These are phyloP conservation scores for Endothia cerciana DNA, from an alignment of 2,329 filamentous ascomycete genomes.

Conservation along the genomic window DNA sequence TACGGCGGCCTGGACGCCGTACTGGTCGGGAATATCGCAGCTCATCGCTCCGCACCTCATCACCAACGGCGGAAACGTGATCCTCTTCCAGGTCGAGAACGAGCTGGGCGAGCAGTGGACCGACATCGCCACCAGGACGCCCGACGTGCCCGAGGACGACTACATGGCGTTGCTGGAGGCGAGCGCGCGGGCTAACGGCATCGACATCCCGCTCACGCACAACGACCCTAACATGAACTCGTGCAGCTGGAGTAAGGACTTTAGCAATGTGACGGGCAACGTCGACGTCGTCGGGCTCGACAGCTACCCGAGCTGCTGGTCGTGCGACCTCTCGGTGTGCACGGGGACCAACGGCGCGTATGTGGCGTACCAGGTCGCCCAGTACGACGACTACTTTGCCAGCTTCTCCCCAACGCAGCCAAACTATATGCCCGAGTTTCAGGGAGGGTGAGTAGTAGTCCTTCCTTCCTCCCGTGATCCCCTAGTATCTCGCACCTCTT, in stretches of 20 bases:
- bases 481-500: too few species aligned
- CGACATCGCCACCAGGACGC: slow-evolving; percentile 45
- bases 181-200: slow-evolving; percentile 57
- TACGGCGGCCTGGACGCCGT: slow-evolving; percentile 58
- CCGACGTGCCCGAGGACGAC: slow-evolving; percentile 51
- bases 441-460: slow-evolving; percentile 47
- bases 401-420: slow-evolving; percentile 48
- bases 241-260: slow-evolving; percentile 64
- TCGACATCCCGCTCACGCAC: slow-evolving; percentile 59
- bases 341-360: slow-evolving; percentile 62
- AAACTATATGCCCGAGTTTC: slow-evolving; percentile 62
- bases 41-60: slow-evolving; percentile 57
- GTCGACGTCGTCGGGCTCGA: slow-evolving; percentile 58
- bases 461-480: too few species aligned
- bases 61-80: slow-evolving; percentile 60
- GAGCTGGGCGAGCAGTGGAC: slow-evolving; percentile 53
- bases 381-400: slow-evolving; percentile 36
- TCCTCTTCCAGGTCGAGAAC: slow-evolving; percentile 63
- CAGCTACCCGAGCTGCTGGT: slow-evolving; percentile 63
- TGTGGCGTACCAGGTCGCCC: slow-evolving; percentile 49
- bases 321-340: slow-evolving; percentile 64
- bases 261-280: slow-evolving; percentile 57
- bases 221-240: slow-evolving; percentile 65
- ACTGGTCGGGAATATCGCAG: slow-evolving; percentile 53
- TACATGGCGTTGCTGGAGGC: slow-evolving; percentile 64